Evolutionary conservation across 495 filamentous ascomycete species (phyloP).

Genomic region (Talaromyces adpressus): DNA sequence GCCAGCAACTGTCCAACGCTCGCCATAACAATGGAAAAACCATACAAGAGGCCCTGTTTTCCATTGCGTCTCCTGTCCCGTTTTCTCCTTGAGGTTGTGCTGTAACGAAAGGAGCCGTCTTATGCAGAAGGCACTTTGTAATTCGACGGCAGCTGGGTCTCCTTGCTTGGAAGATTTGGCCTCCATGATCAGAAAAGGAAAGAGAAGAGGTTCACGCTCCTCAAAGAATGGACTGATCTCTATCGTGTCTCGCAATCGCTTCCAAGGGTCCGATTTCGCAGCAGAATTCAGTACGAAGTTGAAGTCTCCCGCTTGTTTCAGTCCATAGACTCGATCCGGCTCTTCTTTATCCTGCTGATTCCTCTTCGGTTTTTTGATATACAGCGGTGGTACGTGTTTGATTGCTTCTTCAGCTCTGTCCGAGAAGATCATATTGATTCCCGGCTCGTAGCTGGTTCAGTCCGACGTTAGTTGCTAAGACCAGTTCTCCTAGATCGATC

Average conservation of each 20-base stretch:
- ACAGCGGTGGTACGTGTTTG: background rate
- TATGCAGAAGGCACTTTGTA: conserved; percentile 19
- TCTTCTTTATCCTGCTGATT: background rate
- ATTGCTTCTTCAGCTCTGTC: conserved; percentile 7
- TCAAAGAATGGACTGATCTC: conserved; percentile 8
- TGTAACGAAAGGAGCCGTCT: conserved; percentile 9
- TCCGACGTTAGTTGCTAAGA: background rate
- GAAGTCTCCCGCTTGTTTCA: conserved; percentile 10
- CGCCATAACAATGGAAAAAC: conserved; percentile 17
- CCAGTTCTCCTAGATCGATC: background rate
- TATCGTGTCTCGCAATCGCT: background rate
- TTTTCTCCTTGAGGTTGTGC: conserved; percentile 8
- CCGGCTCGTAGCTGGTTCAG: background rate
- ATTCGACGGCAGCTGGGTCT: conserved; percentile 2
- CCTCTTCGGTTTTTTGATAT: background rate
- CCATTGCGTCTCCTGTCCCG: background rate
- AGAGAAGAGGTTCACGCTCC: conserved; percentile 9
- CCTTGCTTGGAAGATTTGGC: conserved; percentile 13
- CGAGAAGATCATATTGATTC: background rate
- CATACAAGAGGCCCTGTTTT: conserved; percentile 14
- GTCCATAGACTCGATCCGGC: conserved; percentile 13
- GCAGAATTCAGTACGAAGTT: conserved; percentile 6
- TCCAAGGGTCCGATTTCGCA: background rate
- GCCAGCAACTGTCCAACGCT: conserved; percentile 13
- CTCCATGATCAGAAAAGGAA: conserved; percentile 16